Evolutionary conservation across 1,284 basidiomycete genomes (phyloP).

Genomic region (Ceratobasidium sp.): DNA sequence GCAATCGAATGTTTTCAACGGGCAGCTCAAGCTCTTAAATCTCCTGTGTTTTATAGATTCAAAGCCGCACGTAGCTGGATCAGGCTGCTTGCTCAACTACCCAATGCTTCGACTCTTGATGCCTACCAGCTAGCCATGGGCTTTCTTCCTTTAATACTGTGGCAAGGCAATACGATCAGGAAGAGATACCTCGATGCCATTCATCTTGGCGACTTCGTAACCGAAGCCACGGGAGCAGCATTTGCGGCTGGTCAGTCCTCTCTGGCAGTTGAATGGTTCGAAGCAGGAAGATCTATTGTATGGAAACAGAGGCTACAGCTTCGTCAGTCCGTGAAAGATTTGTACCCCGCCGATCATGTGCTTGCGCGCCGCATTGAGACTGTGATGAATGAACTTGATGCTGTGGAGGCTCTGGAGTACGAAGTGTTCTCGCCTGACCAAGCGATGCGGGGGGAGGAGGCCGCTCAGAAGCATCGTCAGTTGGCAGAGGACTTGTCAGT

Average conservation of each 20-base stretch:
- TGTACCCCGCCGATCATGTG: background rate
- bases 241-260: background rate
- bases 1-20: background rate
- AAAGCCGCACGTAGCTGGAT: slow-evolving; percentile 1
- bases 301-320: slow-evolving; percentile 2
- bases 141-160: background rate
- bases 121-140: background rate
- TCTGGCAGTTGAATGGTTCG: slow-evolving; percentile 15
- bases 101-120: background rate
- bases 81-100: background rate
- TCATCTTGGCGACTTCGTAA: background rate
- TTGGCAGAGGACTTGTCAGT: background rate
- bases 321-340: background rate
- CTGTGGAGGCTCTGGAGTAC: background rate
- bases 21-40: background rate
- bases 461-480: slow-evolving; percentile 1
- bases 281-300: slow-evolving; percentile 14
- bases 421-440: background rate
- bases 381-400: background rate
- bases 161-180: background rate
- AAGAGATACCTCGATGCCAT: background rate
- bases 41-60: background rate
- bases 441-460: background rate
- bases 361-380: background rate
- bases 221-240: background rate